These are phyloP conservation scores for Coffea eugenioides DNA, from an alignment of 257 asterid species.

Conservation along the genomic window DNA sequence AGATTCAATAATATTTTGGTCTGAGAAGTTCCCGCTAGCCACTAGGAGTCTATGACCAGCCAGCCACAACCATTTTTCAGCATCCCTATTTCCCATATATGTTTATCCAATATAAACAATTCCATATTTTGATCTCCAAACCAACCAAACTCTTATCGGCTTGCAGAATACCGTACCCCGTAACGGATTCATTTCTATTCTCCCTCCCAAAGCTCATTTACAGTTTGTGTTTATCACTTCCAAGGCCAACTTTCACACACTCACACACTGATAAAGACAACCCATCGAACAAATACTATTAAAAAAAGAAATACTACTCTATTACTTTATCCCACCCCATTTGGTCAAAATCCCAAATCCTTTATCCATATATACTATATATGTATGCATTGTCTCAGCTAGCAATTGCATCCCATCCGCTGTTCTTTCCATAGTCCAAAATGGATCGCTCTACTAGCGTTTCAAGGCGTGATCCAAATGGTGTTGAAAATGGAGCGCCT, in stretches of 20 bases:
- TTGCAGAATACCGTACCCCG: not conserved
- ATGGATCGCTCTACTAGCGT: constrained; percentile 24
- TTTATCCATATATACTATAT: not conserved
- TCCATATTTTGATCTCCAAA: not conserved
- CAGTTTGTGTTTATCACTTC: not conserved
- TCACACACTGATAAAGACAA: not conserved
- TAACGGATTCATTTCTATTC: too few relatives aligned
- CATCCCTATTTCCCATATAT: not conserved
- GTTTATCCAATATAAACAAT: not conserved
- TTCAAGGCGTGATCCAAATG: constrained; percentile 11
- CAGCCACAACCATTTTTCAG: not conserved
- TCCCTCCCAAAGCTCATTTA: too few relatives aligned
- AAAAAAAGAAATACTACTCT: too few relatives aligned
- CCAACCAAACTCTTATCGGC: not conserved
- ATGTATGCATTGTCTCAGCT: not conserved
- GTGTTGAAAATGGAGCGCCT: not conserved
- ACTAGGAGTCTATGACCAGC: too few relatives aligned
- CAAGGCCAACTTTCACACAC: not conserved
- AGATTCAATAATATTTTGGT: not conserved
- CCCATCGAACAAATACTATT: not conserved
- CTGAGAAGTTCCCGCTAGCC: not conserved
- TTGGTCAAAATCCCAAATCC: not conserved
- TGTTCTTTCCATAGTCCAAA: not conserved
- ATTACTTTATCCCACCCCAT: not conserved
- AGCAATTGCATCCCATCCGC: not conserved